These are phyloP conservation scores for Arthromyces matolae DNA, from an alignment of 768 basidiomycete species.

Conservation along the genomic window DNA sequence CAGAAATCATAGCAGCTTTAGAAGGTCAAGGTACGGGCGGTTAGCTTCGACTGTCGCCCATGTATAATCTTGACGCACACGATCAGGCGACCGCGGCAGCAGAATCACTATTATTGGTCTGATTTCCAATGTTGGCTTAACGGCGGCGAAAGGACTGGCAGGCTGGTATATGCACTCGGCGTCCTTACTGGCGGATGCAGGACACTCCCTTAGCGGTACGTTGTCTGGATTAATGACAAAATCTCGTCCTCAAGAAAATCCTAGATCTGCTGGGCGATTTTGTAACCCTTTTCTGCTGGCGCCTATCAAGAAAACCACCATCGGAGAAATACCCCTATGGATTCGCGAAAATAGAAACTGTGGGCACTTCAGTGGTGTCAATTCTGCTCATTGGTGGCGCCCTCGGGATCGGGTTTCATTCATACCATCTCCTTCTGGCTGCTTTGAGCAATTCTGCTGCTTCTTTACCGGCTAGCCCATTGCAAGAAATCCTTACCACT, in stretches of 20 bases:
- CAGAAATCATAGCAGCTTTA: slow-evolving; percentile 67
- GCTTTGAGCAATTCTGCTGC: slow-evolving; percentile 64
- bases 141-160: slow-evolving; percentile 78
- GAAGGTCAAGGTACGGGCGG: slow-evolving; percentile 56
- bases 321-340: slow-evolving; percentile 81
- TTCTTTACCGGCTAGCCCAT: slow-evolving; percentile 58
- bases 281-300: slow-evolving; percentile 88
- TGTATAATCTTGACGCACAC: slow-evolving; percentile 2
- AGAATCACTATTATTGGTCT: slow-evolving; percentile 85
- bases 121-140: slow-evolving; percentile 77
- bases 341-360: slow-evolving; percentile 91
- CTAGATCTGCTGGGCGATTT: slow-evolving; percentile 85
- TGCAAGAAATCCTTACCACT: slow-evolving; percentile 60
- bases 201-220: slow-evolving; percentile 84
- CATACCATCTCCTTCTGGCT: slow-evolving; percentile 76
- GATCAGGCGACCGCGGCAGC: slow-evolving; percentile 73
- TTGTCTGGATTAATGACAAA: slow-evolving; percentile 13
- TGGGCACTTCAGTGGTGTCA: slow-evolving; percentile 89
- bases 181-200: slow-evolving; percentile 88
- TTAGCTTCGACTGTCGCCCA: not conserved
- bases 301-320: slow-evolving; percentile 77
- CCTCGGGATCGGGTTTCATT: slow-evolving; percentile 85
- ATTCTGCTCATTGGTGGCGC: slow-evolving; percentile 83
- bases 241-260: slow-evolving; percentile 7
- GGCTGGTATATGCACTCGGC: slow-evolving; percentile 91